Evolutionary conservation across 148 eudicot genomes (phyloP).

Genomic region (Suaeda aralocaspica): DNA sequence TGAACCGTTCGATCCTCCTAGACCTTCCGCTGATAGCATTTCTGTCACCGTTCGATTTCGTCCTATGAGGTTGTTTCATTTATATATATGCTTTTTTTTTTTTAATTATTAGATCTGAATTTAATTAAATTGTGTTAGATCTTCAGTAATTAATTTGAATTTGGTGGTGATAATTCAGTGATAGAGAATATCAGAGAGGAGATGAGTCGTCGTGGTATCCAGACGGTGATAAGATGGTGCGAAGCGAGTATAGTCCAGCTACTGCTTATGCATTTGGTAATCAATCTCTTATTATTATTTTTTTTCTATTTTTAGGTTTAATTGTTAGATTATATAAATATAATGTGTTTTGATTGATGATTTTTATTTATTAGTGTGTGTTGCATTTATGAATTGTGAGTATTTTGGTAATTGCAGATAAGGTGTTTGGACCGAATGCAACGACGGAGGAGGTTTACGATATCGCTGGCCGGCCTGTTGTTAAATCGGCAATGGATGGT

Average conservation of each 20-base stretch:
- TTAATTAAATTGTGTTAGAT: neutral
- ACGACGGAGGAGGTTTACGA: conserved; percentile 86
- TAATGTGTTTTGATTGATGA: neutral
- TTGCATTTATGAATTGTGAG: neutral
- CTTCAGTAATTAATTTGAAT: neutral
- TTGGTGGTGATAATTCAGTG: conserved; percentile 40
- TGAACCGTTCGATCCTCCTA: conserved; percentile 48
- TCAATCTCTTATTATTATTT: neutral
- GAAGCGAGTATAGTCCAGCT: conserved; percentile 79
- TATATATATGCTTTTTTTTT: too few relatives aligned
- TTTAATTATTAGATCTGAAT: conserved; percentile 18
- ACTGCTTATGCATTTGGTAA: conserved; percentile 87
- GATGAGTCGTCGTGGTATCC: conserved; percentile 94
- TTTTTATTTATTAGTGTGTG: neutral
- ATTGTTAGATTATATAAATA: neutral
- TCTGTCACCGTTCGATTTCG: conserved; percentile 92
- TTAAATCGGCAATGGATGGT: conserved; percentile 92
- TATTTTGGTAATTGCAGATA: conserved; percentile 45
- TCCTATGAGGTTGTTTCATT: conserved; percentile 58
- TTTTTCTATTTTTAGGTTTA: neutral
- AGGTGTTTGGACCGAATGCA: conserved; percentile 80
- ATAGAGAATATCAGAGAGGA: conserved; percentile 77
- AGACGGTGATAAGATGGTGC: conserved; percentile 80
- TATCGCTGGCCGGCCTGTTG: conserved; percentile 90
- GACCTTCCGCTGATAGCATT: conserved; percentile 72